These are phyloP conservation scores for Lotmaria passim DNA, from an alignment of 208 protist species.

Conservation along the genomic window DNA sequence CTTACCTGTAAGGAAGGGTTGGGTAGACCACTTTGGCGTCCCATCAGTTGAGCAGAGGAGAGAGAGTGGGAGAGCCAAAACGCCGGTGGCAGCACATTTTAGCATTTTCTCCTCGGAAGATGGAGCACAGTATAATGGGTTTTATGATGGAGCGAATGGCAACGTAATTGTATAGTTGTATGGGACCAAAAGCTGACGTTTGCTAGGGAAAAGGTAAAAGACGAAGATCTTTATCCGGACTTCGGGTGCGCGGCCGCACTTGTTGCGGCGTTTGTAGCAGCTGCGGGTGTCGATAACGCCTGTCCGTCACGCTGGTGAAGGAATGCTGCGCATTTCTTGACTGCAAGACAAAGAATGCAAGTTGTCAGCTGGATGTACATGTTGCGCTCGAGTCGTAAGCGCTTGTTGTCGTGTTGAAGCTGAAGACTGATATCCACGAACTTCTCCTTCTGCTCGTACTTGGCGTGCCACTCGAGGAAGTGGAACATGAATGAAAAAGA, in stretches of 20 bases:
- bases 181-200: too few species aligned
- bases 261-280: neutral
- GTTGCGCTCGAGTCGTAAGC: constrained; percentile 63
- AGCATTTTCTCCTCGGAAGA: too few species aligned
- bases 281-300: neutral
- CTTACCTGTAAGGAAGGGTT: too few species aligned
- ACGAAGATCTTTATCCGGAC: neutral
- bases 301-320: constrained; percentile 3
- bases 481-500: constrained; percentile 54
- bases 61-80: too few species aligned
- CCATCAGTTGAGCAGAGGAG: too few species aligned
- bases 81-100: too few species aligned
- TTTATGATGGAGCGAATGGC: too few species aligned
- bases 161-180: too few species aligned
- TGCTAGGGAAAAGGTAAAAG: too few species aligned
- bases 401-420: constrained; percentile 68
- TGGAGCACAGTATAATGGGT: too few species aligned
- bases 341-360: constrained; percentile 51
- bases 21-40: too few species aligned
- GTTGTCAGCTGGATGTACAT: constrained; percentile 74
- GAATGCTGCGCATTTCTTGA: constrained; percentile 43
- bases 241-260: constrained; percentile 1
- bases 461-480: constrained; percentile 56
- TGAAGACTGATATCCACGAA: constrained; percentile 64
- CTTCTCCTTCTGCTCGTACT: constrained; percentile 40